Conservation (phyloP, 129 eudicot species). For the Smallanthus sonchifolius region DNA sequence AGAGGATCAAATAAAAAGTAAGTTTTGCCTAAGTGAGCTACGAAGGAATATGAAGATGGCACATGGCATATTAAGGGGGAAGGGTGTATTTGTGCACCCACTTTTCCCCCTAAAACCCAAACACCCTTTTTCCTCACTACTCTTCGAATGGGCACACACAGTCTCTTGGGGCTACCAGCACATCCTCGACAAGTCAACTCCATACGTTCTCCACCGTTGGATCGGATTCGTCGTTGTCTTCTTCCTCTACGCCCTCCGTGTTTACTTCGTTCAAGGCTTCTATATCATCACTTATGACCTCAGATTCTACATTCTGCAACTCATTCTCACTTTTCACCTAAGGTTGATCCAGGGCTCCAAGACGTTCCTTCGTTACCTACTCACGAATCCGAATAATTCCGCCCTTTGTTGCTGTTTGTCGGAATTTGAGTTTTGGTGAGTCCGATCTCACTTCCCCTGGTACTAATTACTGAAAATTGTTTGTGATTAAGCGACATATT, state of each 20-base stretch:
- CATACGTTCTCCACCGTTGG: slow-evolving; percentile 80
- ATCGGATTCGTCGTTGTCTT: slow-evolving; percentile 46
- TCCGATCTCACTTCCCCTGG: background rate
- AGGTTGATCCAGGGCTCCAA: slow-evolving; percentile 73
- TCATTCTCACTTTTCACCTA: slow-evolving; percentile 79
- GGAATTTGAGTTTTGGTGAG: slow-evolving; percentile 83
- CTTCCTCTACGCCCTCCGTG: slow-evolving; percentile 62
- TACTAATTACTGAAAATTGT: background rate
- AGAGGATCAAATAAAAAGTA: too few species aligned
- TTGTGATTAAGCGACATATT: background rate
- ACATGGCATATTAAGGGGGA: too few species aligned
- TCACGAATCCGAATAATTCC: slow-evolving; percentile 73
- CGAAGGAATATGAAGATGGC: too few species aligned
- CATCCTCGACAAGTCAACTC: slow-evolving; percentile 75
- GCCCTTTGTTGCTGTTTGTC: slow-evolving; percentile 91
- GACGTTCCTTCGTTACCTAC: slow-evolving; percentile 78
- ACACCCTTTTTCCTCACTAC: slow-evolving; percentile 37
- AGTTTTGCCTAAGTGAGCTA: too few species aligned
- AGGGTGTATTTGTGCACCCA: too few species aligned
- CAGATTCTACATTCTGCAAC: slow-evolving; percentile 77
- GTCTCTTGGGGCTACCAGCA: slow-evolving; percentile 65
- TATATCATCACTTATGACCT: slow-evolving; percentile 74
- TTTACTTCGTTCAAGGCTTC: slow-evolving; percentile 63
- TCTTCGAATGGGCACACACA: slow-evolving; percentile 43
- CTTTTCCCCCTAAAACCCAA: too few species aligned